These are phyloP conservation scores for Urostyla sp. DNA, from an alignment of 73 alveolate genomes.

Conservation along the genomic window DNA sequence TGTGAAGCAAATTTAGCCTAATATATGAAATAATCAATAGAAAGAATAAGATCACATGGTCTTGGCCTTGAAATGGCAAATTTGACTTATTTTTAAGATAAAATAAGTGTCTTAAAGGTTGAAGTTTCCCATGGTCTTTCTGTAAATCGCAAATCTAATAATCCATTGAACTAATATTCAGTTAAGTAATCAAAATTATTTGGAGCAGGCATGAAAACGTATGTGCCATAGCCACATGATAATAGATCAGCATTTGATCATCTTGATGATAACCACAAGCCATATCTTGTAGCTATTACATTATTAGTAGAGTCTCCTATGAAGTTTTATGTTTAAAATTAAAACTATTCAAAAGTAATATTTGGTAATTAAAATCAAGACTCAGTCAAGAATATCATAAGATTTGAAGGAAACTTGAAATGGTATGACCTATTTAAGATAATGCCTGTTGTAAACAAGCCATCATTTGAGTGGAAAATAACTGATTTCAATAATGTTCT, in stretches of 20 bases:
- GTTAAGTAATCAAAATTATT: constrained; percentile 20
- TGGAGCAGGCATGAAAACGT: constrained; percentile 60
- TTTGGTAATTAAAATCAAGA: constrained; percentile 65
- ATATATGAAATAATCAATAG: constrained; percentile 50
- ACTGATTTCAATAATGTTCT: constrained; percentile 72
- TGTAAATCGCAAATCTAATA: constrained; percentile 52
- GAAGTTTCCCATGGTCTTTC: constrained; percentile 67
- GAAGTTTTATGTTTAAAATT: constrained; percentile 71
- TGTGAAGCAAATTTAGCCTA: constrained; percentile 66
- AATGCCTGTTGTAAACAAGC: constrained; percentile 58
- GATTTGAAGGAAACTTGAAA: constrained; percentile 63
- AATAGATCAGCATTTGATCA: constrained; percentile 48
- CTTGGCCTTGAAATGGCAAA: constrained; percentile 75
- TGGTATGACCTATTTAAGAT: constrained; percentile 60
- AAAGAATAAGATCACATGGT: constrained; percentile 72
- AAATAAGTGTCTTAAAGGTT: constrained; percentile 59
- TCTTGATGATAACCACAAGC: constrained; percentile 52
- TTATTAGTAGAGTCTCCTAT: constrained; percentile 70
- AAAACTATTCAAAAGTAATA: constrained; percentile 57
- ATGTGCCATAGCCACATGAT: constrained; percentile 39
- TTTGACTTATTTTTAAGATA: constrained; percentile 64
- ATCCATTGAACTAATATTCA: constrained; percentile 31
- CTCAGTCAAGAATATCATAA: constrained; percentile 68
- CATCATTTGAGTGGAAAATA: constrained; percentile 60
- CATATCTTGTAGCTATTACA: constrained; percentile 65